Conservation (phyloP, 2,329 filamentous ascomycete genomes). For the Penicillium occitanis region DNA sequence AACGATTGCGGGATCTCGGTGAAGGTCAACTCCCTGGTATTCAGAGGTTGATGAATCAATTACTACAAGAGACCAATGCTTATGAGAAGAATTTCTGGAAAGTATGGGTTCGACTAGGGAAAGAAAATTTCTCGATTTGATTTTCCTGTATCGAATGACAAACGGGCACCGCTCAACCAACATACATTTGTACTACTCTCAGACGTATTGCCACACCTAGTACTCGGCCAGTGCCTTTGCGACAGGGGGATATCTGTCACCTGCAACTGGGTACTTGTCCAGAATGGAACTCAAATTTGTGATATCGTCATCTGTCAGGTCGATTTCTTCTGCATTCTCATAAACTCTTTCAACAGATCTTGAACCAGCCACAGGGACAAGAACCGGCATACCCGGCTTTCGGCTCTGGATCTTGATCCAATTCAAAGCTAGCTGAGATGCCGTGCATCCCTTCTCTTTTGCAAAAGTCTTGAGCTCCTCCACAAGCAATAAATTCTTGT, state of each 20-base stretch:
- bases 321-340: conserved; percentile 43
- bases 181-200: neutral
- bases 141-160: neutral
- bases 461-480: conserved; percentile 48
- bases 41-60: conserved; percentile 8
- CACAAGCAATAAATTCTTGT: conserved; percentile 52
- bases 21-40: conserved; percentile 15
- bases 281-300: conserved; percentile 13
- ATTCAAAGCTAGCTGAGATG: conserved; percentile 50
- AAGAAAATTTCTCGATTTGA: conserved; percentile 20
- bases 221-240: conserved; percentile 13
- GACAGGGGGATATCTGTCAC: conserved; percentile 15
- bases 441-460: conserved; percentile 42
- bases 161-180: neutral
- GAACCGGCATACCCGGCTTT: conserved; percentile 35
- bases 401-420: conserved; percentile 43
- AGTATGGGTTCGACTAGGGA: conserved; percentile 16
- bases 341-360: conserved; percentile 37
- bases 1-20: conserved; percentile 3
- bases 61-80: neutral
- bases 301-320: conserved; percentile 46
- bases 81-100: conserved; percentile 15
- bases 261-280: conserved; percentile 12
- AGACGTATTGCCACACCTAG: neutral
- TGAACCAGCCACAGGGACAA: conserved; percentile 47